A percentile compares a stretch with the other conserved stretches of the same genome.
Evolutionary conservation across 129 eudicot species (phyloP).

Genomic region (Mikania micrantha): DNA sequence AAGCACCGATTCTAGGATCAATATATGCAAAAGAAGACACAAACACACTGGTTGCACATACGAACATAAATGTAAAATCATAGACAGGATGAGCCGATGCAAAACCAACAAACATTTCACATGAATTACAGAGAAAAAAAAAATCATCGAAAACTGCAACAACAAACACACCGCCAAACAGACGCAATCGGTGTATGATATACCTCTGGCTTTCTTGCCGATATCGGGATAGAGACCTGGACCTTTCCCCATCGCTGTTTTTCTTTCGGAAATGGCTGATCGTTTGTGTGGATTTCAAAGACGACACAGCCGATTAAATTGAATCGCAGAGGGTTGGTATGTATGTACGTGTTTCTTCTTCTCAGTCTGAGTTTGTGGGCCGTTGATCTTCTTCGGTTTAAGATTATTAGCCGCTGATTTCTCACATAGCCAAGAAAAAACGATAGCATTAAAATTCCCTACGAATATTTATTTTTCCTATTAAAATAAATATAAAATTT

Average conservation of each 20-base stretch:
- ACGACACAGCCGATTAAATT: slow-evolving; percentile 13
- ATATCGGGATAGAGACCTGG: slow-evolving; percentile 82
- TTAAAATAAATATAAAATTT: neutral
- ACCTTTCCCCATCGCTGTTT: slow-evolving; percentile 53
- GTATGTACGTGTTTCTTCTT: slow-evolving; percentile 12
- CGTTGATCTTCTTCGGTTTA: slow-evolving; percentile 8
- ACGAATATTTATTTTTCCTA: neutral
- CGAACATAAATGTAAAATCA: neutral
- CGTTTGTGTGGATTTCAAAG: slow-evolving; percentile 1
- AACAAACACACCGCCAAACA: neutral
- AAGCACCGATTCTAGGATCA: slow-evolving; percentile 12
- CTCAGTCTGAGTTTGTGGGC: slow-evolving; percentile 11
- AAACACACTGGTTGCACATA: neutral
- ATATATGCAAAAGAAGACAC: slow-evolving; percentile 9
- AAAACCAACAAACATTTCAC: slow-evolving; percentile 1
- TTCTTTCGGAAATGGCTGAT: slow-evolving; percentile 9
- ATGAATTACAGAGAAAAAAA: neutral
- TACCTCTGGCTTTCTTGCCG: slow-evolving; percentile 83
- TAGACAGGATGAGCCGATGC: neutral
- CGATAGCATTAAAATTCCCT: neutral
- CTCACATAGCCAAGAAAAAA: slow-evolving; percentile 16
- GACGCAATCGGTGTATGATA: neutral
- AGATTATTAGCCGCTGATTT: slow-evolving; percentile 7
- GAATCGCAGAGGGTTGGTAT: slow-evolving; percentile 13
- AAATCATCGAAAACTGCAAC: neutral